Base-by-base conservation (phyloP, 108 stramenopile species). In the Nannochloropsis salina region DNA sequence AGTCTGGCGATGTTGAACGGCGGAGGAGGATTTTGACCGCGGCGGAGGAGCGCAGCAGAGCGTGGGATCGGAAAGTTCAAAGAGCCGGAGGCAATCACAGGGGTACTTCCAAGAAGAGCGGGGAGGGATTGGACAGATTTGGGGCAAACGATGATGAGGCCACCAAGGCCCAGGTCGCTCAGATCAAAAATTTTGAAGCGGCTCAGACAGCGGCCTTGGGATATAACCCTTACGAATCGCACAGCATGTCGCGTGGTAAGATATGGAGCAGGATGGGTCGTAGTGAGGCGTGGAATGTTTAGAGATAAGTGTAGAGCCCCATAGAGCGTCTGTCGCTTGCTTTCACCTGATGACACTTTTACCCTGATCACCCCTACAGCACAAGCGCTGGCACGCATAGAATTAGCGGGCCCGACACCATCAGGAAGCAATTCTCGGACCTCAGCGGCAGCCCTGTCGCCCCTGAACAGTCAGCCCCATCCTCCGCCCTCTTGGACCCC, bases 221-320 rank as follows among this genome's bases (percentile, higher is more conserved):
- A 74, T 74, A 74, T 74, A 74, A 74, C n/a, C 61, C 61, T 4
- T 74, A 74, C 61, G 61, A 74, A 74, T 74, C 61, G 15, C 61
- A 74, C 20, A 74, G 61, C 61, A 74, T 74, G 61, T 74, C 61
- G 61, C 61, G 61, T n/a, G 61, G 61, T 74, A 74, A 6, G 8
- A 6, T n/a, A n/a, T 31, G 31, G 31, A 31, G 31, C 31, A 31
- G 1, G 31, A 31, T 31, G 31, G 31, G 31, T 31, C 31, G 31
- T 31, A 31, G 31, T 31, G 31, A 31, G 31, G 31, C 31, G 31
- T 1, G 31, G 31, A 31, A 31, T 31, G 31, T 31, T 31, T 31
- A 31, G 31, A 31, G 31, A 31, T 31, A 31, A 31, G 31, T 31
- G 0, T 31, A 31, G 31, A 31, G 31, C 31, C 31, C 31, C 31